Base-by-base conservation (phyloP, 2,329 filamentous ascomycete genomes). In the Coniochaeta ligniaria region DNA sequence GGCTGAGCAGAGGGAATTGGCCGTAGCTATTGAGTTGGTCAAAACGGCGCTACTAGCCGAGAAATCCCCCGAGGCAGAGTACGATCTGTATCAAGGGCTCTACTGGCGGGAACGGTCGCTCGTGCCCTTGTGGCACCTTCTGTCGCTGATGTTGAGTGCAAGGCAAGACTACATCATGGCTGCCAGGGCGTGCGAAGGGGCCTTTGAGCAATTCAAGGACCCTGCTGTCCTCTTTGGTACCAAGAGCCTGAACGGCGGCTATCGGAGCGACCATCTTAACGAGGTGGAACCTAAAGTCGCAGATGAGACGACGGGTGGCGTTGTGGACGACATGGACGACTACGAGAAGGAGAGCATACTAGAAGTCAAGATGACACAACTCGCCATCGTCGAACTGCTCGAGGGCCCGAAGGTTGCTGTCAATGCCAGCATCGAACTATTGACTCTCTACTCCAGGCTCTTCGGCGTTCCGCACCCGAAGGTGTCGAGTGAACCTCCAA, bases 351-450 rank as follows among this genome's bases (percentile, higher is more conserved):
- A 93, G 72, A 84, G 85, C 57, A 88, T 99, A 47, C 76, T 99
- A n/a, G 91, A 98, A 73, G 87, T 97, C 63, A 96, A 96, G 73
- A 96, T 98, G 85, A 97, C 94, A 12, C 93, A 98, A 69, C 79
- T 99, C 62, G 83, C 90, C 4, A 82, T 99, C 22, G 75, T 95
- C 3, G 94, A 98, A 73, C 77, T 95, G 17, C 77, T 91, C 3
- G 92, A 97, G 70, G 92, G 92, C 1, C 86, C 92, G 0, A 88
- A 91, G 61, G 85, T 88, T 60, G 94, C 95, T 20, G 91, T 98
- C 58, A 96, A 96, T 70, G 88, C 90, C 62, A 93, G 90, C 70
- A 86, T 91, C 65, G 92, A 97, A 73, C 80, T 99, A 43, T 77
- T 99, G 22, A 86, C 86, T 17, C 78, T 98, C 0, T 99, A 95